These are phyloP conservation scores for Oryza glumipatula DNA, from an alignment of 176 grass and related monocot genomes.

Conservation along the genomic window DNA sequence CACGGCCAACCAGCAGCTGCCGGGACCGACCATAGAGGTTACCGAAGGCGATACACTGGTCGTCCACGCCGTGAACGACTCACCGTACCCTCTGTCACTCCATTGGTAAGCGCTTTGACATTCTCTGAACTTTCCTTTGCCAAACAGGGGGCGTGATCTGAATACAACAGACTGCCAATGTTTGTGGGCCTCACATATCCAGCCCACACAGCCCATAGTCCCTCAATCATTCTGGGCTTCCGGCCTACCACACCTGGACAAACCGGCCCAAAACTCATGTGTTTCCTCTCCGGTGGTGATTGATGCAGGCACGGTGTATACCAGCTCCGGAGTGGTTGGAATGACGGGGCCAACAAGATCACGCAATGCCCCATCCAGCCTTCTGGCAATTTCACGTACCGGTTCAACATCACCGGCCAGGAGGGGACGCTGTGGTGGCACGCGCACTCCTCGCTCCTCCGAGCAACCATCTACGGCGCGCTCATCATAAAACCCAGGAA, in stretches of 20 bases:
- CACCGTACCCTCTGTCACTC: slow-evolving; percentile 40
- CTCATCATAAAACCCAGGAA: slow-evolving; percentile 49
- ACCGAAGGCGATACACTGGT: slow-evolving; percentile 46
- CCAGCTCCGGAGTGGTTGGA: slow-evolving; percentile 54
- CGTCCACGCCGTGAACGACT: slow-evolving; percentile 39
- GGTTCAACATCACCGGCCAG: slow-evolving; percentile 62
- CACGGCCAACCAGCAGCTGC: slow-evolving; percentile 39
- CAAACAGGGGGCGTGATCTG: background rate
- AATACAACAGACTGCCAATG: background rate
- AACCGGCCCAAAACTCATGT: too few species aligned
- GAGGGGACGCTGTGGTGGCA: slow-evolving; percentile 93
- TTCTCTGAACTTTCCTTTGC: background rate
- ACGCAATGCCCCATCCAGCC: slow-evolving; percentile 62
- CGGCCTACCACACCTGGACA: too few species aligned
- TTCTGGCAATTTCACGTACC: slow-evolving; percentile 53
- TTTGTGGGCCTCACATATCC: background rate
- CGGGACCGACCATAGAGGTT: slow-evolving; percentile 44
- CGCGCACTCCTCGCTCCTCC: slow-evolving; percentile 55
- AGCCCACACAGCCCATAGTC: background rate
- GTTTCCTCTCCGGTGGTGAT: too few species aligned
- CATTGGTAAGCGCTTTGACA: slow-evolving; percentile 18
- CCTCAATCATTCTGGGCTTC: background rate
- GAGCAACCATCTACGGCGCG: slow-evolving; percentile 64
- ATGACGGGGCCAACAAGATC: slow-evolving; percentile 56
- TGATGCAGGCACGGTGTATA: slow-evolving; percentile 53